These are phyloP conservation scores for Termitomyces sp. DNA, from an alignment of 768 basidiomycete species.

Conservation along the genomic window DNA sequence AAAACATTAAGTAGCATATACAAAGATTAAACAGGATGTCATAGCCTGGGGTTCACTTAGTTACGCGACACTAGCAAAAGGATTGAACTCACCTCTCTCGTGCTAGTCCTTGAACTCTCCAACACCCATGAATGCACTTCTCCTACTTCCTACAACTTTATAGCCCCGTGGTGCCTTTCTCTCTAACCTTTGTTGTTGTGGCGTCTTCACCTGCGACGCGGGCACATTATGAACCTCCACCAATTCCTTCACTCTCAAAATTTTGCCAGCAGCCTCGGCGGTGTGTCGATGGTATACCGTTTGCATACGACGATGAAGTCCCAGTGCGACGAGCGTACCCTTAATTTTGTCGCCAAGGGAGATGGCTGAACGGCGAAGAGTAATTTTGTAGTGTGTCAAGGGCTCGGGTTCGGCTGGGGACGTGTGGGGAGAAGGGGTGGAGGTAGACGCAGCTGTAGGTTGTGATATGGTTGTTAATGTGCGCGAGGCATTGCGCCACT, in stretches of 20 bases:
- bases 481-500: conserved; percentile 11
- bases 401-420: conserved; percentile 19
- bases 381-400: conserved; percentile 84
- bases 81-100: conserved; percentile 2
- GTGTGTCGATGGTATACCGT: conserved; percentile 79
- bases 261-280: conserved; percentile 79
- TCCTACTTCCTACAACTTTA: conserved; percentile 43
- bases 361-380: conserved; percentile 83
- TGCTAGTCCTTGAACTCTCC: conserved; percentile 1
- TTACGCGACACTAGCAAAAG: background rate
- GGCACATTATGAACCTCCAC: conserved; percentile 87
- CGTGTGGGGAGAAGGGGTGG: background rate
- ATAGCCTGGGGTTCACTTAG: background rate
- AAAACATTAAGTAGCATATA: background rate
- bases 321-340: conserved; percentile 77
- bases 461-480: conserved; percentile 3
- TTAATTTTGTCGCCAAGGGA: conserved; percentile 70
- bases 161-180: conserved; percentile 70
- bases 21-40: background rate
- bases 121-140: conserved; percentile 28
- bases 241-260: conserved; percentile 85
- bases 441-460: background rate
- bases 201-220: conserved; percentile 60
- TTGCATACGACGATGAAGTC: conserved; percentile 78
- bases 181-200: conserved; percentile 62